Evolutionary conservation across 106 monocot genomes (phyloP), one percentile per base, ranked within the genome.

Genomic region (Dactylorhiza incarnata): DNA sequence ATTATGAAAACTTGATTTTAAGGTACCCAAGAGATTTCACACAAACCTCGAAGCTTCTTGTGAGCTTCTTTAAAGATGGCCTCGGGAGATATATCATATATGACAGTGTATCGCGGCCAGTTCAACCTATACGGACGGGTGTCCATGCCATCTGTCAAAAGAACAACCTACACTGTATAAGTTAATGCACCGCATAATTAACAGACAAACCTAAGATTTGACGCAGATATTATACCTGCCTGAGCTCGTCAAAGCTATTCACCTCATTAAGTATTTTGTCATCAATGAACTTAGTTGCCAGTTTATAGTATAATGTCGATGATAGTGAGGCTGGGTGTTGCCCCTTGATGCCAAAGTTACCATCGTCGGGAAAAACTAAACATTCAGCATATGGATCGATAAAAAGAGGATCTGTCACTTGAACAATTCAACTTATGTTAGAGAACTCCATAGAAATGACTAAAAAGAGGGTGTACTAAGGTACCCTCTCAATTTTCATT

Each of bases 121-220:
- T 61, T 89, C 71, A 99, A 71, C 83, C 97, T 87, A 81, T 84
- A 94, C 0, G 91, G 97, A 50, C 97, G 87, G 22, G 97, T 99
- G 84, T 99, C 93, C 87, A 91, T 86, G 23, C 97, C 97, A 91
- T 94, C 97, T 94, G 94, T 85, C 78, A 91, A 85, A 79, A 99
- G 79, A 84, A 89, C 93, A 86, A 99, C 83, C 97, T 99, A 83
- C 74, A 83, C 51, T 76, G 68, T 48, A 91, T 91, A 82, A 96
- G 86, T 55, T 50, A 75, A 67, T 10, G 52, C 48, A 20, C 17
- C 50, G 20, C 22, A 58, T 10, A 23, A 66, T 44, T 43, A 13
- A 68, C 25, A 24, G 44, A 44, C 37, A 58, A 16, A 29, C 26
- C 10, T 3, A 76, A 56, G 61, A 47, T 55, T 59, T 37, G 71